Evolutionary conservation across 2,329 filamentous ascomycete genomes (phyloP), one percentile per base, ranked within the genome.

Genomic region (Xylaria digitata): DNA sequence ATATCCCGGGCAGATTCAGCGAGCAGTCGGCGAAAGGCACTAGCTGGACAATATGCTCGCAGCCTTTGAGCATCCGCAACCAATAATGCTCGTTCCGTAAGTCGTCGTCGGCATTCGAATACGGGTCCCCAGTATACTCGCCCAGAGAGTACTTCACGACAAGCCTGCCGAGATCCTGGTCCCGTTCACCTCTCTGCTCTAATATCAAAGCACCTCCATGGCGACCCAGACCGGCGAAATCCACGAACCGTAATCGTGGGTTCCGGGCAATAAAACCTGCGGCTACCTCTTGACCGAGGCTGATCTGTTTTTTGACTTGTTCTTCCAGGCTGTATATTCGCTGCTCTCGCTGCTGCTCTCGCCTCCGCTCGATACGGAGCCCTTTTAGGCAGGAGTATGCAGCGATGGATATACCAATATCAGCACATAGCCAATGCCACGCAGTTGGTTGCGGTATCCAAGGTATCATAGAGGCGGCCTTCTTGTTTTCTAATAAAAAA

Each of bases 81-180:
- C 55, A 65, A 2, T 5, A 0, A 43, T 46, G 60, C 50, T 70
- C 63, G 50, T 65, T 66, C 17, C 61, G 53, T 21, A 69, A 32
- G n/a, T 70, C 46, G 1, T 57, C 43, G 45, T 69, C 66, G 11
- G 66, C 56, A n/a, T 70, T 23, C 37, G 43, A 61, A 5, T 13
- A 2, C 8, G 2, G 2, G 19, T 66, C 62, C 2, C 26, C 19
- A 1, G 65, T 30, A 8, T 56, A 32, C 2, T 34, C 32, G 9
- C 66, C 61, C 11, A 64, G 46, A 0, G 65, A 70, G 60, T 68
- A 70, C 53, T 70, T 68, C 13, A 70, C 30, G 3, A 68, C 53
- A 2, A 69, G 3, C 26, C 55, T 63, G n/a, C 61, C 52, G 7
- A 48, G 1, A 8, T 32, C 1, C 17, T n/a, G 7, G 8, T 58